Evolutionary conservation across 2,329 filamentous ascomycete genomes (phyloP), one percentile per base, ranked within the genome.

Genomic region (Ophiostoma tasmaniense): DNA sequence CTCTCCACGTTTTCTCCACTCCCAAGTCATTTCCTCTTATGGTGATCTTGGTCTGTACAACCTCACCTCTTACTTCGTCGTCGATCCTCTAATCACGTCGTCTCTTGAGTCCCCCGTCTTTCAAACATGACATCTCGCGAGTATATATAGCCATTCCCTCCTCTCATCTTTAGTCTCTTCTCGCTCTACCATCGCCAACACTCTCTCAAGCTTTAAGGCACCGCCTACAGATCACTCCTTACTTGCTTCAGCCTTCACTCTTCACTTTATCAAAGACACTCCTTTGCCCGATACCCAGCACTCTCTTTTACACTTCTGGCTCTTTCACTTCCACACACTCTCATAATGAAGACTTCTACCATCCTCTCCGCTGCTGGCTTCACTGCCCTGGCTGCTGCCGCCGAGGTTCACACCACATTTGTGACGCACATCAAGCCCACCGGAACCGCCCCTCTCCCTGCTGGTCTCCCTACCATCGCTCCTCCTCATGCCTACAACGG

Each of bases 271-370:
- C 28, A 66, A 14, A 22, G 37, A 66, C 35, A 39, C 64, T 55
- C n/a, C 50, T 55, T 55, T 55, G 25, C 13, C 4, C 13, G 20
- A 22, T 39, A 66, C 22, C 2, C 2, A 22, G 2, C 50, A 25
- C 37, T 50, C 37, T 45, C 13, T 6, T 22, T 30, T 14, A 11
- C 5, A 25, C 22, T 50, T 52, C 14, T 39, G n/a, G n/a, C 28
- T 22, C 25, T 25, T 66, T 50, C 10, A 17, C 33, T 22, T 39
- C 20, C 20, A 45, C 14, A 45, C 20, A n/a, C 20, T 7, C n/a
- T n/a, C 28, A 67, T 13, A 13, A 67, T 67, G 66, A 67, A 67
- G 66, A 14, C n/a, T 4, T 11, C 33, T 2, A 66, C 64, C 25
- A 52, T 52, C 17, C 3, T 67, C 11, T 55, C 66, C 13, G 45